Conservation (phyloP, 495 filamentous ascomycete genomes). For the Pseudomonodictys pantanalensis region DNA sequence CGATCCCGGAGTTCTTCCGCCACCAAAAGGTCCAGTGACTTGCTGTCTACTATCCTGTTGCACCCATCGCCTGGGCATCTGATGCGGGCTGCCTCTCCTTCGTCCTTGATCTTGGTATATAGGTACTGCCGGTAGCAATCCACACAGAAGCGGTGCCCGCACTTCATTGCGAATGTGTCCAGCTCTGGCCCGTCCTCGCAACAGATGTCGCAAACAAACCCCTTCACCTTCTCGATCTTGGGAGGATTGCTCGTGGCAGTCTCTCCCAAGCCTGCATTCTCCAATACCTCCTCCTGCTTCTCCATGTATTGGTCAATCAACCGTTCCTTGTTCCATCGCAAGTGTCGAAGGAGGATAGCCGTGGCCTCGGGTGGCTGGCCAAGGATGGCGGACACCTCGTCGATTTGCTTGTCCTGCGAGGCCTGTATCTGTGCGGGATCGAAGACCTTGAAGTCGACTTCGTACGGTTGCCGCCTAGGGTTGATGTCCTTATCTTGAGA, state of each 20-base stretch:
- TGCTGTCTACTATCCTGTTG: conserved; percentile 85
- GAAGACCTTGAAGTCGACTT: conserved; percentile 80
- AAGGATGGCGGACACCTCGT: conserved; percentile 84
- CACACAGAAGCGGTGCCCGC: conserved; percentile 91
- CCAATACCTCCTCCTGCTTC: conserved; percentile 67
- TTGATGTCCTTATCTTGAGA: conserved; percentile 73
- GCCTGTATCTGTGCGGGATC: conserved; percentile 73
- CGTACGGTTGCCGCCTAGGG: conserved; percentile 69
- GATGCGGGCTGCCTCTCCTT: conserved; percentile 92
- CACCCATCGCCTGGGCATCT: conserved; percentile 87
- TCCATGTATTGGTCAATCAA: conserved; percentile 97
- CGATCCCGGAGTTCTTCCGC: conserved; percentile 66
- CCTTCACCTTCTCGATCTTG: conserved; percentile 64
- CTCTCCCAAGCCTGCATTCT: conserved; percentile 77
- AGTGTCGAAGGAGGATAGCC: conserved; percentile 83
- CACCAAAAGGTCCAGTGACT: conserved; percentile 80
- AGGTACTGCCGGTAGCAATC: conserved; percentile 92
- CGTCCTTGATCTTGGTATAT: conserved; percentile 83
- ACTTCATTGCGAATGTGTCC: conserved; percentile 92
- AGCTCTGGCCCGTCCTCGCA: conserved; percentile 81
- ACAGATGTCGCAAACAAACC: conserved; percentile 92
- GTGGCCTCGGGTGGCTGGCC: conserved; percentile 81
- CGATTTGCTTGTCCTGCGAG: conserved; percentile 78
- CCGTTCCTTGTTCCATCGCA: conserved; percentile 92
- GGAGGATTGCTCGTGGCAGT: conserved; percentile 56